Conservation (phyloP, 202 grass and related monocot genomes). For the Digitaria exilis region DNA sequence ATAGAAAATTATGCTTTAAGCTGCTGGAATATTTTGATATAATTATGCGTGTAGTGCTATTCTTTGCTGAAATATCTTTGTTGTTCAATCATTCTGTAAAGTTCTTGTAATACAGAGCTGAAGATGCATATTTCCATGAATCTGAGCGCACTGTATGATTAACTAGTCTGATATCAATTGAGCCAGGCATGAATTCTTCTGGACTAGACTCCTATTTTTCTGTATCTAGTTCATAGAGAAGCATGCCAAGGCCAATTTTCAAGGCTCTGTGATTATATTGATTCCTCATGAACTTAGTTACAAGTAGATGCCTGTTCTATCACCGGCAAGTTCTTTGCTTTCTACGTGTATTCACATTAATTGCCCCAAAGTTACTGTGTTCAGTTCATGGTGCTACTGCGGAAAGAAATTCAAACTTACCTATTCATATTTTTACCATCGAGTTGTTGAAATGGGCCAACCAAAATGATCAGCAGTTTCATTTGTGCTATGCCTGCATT, state of each 20-base stretch:
- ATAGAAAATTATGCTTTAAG: slow-evolving; percentile 9
- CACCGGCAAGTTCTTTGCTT: neutral
- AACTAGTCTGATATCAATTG: slow-evolving; percentile 22
- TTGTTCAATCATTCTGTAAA: neutral
- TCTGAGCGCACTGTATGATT: neutral
- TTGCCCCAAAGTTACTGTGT: slow-evolving; percentile 5
- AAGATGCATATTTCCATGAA: slow-evolving; percentile 1
- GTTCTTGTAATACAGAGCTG: neutral
- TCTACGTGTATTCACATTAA: slow-evolving; percentile 8
- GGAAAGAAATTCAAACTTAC: neutral
- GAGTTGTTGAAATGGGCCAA: neutral
- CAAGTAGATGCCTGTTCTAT: neutral
- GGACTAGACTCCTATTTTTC: slow-evolving; percentile 18
- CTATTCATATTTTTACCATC: neutral
- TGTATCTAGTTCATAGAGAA: slow-evolving; percentile 25
- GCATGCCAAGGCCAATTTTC: neutral
- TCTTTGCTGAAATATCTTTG: neutral
- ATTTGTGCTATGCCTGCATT: neutral
- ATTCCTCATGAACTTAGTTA: neutral
- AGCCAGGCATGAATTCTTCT: neutral
- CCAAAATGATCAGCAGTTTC: neutral
- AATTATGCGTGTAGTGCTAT: slow-evolving; percentile 7
- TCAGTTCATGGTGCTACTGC: slow-evolving; percentile 16
- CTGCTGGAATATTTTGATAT: neutral
- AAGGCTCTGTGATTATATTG: slow-evolving; percentile 22